These are phyloP conservation scores for Claviceps sp. DNA, from an alignment of 2,329 filamentous ascomycete species.

Conservation along the genomic window DNA sequence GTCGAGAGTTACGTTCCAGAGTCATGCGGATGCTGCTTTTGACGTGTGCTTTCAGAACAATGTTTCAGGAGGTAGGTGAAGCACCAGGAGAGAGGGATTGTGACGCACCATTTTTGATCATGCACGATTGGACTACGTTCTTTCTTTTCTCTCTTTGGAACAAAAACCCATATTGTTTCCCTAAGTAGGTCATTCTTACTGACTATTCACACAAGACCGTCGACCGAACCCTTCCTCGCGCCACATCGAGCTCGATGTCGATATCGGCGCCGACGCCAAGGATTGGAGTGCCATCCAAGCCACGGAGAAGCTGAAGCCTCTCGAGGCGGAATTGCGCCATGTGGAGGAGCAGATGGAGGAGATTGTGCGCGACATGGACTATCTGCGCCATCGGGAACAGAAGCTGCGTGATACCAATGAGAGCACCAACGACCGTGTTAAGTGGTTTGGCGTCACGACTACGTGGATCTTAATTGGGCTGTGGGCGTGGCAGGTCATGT, in stretches of 20 bases:
- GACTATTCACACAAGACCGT: constrained; percentile 15
- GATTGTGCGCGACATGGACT: constrained; percentile 91
- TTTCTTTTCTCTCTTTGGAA: not conserved
- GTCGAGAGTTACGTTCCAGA: constrained; percentile 86
- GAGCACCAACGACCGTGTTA: constrained; percentile 97
- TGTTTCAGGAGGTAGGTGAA: constrained; percentile 49
- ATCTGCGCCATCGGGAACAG: constrained; percentile 79
- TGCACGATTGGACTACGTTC: not conserved
- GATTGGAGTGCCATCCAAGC: constrained; percentile 97
- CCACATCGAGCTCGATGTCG: constrained; percentile 81
- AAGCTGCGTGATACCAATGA: constrained; percentile 97
- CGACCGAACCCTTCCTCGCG: constrained; percentile 41
- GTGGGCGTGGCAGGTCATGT: constrained; percentile 95
- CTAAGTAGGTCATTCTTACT: too few species aligned
- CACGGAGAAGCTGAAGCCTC: constrained; percentile 92
- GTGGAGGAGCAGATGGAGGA: constrained; percentile 85
- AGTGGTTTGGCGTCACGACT: constrained; percentile 93
- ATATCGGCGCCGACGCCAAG: constrained; percentile 92
- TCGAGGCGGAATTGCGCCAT: constrained; percentile 85
- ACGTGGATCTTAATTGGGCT: constrained; percentile 82
- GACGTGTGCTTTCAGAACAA: constrained; percentile 94
- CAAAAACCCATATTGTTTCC: not conserved
- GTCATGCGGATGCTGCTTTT: constrained; percentile 80
- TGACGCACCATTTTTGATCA: too few species aligned
- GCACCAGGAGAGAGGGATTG: not conserved